Percentiles rank a stretch among this genome's conserved stretches.
Evolutionary conservation across 441 rosid species (phyloP).

Genomic region (Adansonia gregorii): DNA sequence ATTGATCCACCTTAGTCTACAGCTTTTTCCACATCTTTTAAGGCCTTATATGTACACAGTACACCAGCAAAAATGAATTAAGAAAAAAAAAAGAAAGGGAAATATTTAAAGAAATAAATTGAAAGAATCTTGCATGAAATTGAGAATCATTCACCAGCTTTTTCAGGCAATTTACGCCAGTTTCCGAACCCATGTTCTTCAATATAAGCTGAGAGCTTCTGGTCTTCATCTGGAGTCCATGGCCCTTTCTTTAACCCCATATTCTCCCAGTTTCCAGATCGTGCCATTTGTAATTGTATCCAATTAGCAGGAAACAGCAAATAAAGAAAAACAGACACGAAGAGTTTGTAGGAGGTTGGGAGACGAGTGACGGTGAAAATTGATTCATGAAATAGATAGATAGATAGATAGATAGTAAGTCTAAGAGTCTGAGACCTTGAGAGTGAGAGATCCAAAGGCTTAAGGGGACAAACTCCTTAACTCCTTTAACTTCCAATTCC

Average conservation of each 20-base stretch:
- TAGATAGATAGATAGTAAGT: too few relatives aligned
- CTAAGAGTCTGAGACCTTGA: neutral
- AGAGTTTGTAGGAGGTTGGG: neutral
- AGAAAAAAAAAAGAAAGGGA: neutral
- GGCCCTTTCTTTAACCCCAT: constrained; percentile 26
- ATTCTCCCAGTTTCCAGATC: constrained; percentile 8
- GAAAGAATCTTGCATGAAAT: neutral
- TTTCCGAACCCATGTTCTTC: constrained; percentile 48
- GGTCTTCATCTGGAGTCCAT: constrained; percentile 31
- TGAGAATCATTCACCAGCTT: constrained; percentile 39
- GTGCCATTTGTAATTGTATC: neutral
- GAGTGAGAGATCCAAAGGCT: neutral
- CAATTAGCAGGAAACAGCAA: neutral
- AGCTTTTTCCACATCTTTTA: constrained; percentile 57
- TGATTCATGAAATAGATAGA: neutral
- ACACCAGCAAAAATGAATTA: neutral
- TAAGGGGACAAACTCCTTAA: neutral
- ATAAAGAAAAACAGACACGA: neutral
- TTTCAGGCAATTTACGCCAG: constrained; percentile 50
- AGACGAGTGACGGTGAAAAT: neutral
- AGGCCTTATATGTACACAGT: constrained; percentile 34
- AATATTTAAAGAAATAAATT: neutral
- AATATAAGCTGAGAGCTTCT: constrained; percentile 26
- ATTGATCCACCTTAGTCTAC: constrained; percentile 53
- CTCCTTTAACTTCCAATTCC: neutral